Conservation (phyloP, 2,329 filamentous ascomycete species). For the Trichoderma lentiforme region DNA sequence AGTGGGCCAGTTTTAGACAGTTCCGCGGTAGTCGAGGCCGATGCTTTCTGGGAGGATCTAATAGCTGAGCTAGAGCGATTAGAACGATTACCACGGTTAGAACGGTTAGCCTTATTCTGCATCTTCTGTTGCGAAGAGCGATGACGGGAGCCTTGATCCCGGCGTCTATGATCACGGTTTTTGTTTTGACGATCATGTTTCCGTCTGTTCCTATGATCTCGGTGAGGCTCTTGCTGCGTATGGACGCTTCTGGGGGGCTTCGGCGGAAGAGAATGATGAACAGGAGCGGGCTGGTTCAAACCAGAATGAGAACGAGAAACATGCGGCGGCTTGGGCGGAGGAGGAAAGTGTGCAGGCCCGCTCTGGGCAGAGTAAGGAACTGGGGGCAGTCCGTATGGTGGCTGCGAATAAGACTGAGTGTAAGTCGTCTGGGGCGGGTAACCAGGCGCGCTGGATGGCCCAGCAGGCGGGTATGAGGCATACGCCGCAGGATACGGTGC, state of each 20-base stretch:
- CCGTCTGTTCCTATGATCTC: conserved; percentile 31
- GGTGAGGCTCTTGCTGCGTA: conserved; percentile 28
- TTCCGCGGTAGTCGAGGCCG: background rate
- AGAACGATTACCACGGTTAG: background rate
- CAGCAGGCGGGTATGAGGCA: conserved; percentile 24
- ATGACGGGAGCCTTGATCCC: conserved; percentile 25
- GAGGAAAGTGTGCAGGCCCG: conserved; percentile 15
- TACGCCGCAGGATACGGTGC: conserved; percentile 15
- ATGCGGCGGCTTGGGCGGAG: conserved; percentile 19
- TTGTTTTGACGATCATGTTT: conserved; percentile 33
- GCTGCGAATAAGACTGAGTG: conserved; percentile 21
- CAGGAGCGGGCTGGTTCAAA: conserved; percentile 19
- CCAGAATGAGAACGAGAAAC: conserved; percentile 21
- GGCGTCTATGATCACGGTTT: conserved; percentile 30
- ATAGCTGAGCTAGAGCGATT: background rate
- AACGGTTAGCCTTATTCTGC: conserved; percentile 13
- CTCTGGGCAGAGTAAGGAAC: conserved; percentile 24
- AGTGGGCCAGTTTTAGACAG: background rate
- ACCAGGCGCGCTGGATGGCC: conserved; percentile 12
- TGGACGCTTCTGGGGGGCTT: conserved; percentile 31
- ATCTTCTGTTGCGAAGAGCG: conserved; percentile 27
- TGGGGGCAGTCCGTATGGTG: conserved; percentile 23
- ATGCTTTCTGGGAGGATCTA: background rate
- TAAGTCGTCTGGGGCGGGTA: conserved; percentile 17
- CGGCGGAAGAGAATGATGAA: conserved; percentile 30